Percentiles rank a stretch among this genome's conserved stretches.
Conservation (phyloP, 768 basidiomycete species). For the Leccinum boreale region DNA sequence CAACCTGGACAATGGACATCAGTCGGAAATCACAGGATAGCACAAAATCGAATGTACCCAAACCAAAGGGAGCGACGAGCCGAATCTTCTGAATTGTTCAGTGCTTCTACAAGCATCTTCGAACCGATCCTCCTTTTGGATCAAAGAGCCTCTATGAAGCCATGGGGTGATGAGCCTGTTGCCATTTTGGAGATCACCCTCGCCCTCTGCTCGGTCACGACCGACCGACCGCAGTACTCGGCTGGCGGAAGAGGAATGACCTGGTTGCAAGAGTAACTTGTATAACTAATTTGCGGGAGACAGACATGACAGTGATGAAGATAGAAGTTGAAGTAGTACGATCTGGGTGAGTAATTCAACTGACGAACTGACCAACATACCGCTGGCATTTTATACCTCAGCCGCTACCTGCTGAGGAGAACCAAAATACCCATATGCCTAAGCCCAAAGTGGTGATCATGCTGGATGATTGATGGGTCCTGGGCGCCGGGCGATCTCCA, state of each 20-base stretch:
- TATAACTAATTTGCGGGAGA: constrained; percentile 9
- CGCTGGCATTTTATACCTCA: no score
- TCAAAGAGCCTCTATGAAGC: constrained; percentile 3
- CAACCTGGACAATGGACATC: constrained; percentile 12
- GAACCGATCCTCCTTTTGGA: constrained; percentile 29
- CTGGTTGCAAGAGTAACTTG: neutral
- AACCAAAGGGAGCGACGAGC: constrained; percentile 29
- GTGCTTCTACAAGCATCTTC: constrained; percentile 28
- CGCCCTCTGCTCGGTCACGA: constrained; percentile 1
- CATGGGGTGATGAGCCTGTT: constrained; percentile 15
- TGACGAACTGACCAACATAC: no score
- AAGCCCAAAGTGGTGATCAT: no score
- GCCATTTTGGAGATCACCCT: constrained; percentile 16
- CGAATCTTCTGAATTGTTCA: constrained; percentile 23
- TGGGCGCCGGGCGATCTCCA: no score
- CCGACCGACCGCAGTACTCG: constrained; percentile 3
- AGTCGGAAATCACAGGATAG: neutral
- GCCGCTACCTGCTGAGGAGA: no score
- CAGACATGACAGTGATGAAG: constrained; percentile 13
- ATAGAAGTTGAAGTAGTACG: no score
- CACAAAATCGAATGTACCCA: constrained; percentile 20
- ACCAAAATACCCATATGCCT: no score
- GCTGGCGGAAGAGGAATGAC: constrained; percentile 10
- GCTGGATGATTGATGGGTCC: no score
- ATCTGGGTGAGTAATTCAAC: no score